A percentile compares a stretch with the other conserved stretches of the same genome.
These are phyloP conservation scores for Petunia axillaris DNA, from an alignment of 257 asterid species.

Conservation along the genomic window DNA sequence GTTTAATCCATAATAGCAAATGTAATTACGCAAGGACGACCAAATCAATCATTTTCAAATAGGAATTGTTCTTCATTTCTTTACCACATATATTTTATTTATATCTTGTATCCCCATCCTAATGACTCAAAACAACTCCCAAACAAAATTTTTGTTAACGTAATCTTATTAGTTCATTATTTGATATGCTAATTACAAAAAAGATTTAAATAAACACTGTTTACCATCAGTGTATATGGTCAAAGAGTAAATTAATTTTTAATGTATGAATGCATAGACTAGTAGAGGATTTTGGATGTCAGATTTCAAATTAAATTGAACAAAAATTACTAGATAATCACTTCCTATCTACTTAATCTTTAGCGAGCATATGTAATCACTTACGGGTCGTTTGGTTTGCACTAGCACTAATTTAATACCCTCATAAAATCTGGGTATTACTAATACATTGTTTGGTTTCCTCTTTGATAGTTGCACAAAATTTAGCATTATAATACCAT, in stretches of 20 bases:
- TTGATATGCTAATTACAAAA: neutral
- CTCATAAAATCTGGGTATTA: too few species aligned
- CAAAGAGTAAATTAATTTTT: constrained; percentile 1
- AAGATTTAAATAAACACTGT: neutral
- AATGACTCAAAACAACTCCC: neutral
- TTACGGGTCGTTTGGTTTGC: too few species aligned
- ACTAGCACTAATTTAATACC: too few species aligned
- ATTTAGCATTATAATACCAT: too few species aligned
- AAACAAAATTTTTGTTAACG: neutral
- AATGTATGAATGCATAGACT: neutral
- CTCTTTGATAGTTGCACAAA: too few species aligned
- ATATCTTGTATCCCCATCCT: neutral
- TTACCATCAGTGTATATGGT: neutral
- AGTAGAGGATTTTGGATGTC: too few species aligned
- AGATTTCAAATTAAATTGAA: too few species aligned
- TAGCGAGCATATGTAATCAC: too few species aligned
- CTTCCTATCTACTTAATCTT: too few species aligned
- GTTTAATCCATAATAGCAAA: neutral
- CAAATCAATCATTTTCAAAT: neutral
- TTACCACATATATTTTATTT: neutral
- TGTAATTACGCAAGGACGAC: neutral
- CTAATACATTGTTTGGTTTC: too few species aligned
- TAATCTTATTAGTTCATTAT: neutral
- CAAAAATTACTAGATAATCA: too few species aligned
- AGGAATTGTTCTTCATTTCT: neutral